Evolutionary conservation across 192 early-diverging fungal genomes (phyloP), one percentile per base, ranked within the genome.

Genomic region (Gigaspora rosea): DNA sequence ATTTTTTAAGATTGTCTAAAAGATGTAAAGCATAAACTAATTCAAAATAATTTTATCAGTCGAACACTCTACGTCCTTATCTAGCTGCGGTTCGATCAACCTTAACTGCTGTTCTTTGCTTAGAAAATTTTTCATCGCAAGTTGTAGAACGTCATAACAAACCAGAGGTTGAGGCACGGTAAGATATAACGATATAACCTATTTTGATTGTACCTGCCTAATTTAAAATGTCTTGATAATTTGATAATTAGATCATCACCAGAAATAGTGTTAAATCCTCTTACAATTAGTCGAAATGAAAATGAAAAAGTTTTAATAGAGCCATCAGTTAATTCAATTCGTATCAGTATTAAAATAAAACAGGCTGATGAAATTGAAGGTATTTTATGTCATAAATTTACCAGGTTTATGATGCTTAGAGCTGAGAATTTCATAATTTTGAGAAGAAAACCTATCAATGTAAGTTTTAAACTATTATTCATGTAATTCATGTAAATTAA

Each of bases 41-140:
- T 41, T 41, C 41, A 41, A 41, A 41, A 41, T 41, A 41, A 41
- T 41, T 41, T 41, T 41, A 41, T 41, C 52, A 99, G 97, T 96
- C 97, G 46, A 97, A 97, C 84, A 99, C 97, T 8, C 93, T 99
- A 58, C 92, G 94, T 69, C 95, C 97, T 56, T 99, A 99, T 78
- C 91, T 99, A 46, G 90, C 90, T 56, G 97, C 97, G 50, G 96
- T 97, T 11, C 94, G 95, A 54, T 91, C 94, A 48, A 95, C 96
- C 58, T 85, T 97, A 63, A 96, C 95, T 16, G 97, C 97, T 13
- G 94, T 96, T 1, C 84, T 99, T 80, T 99, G 97, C 76, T 85
- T 99, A 22, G 95, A 97, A 82, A 99, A 97, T 88, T 99, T 99
- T 86, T 91, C 94, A 22, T 99, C 97, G 47, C 96, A 99, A 80